Base-by-base conservation (phyloP, 2,329 filamentous ascomycete species). In the Sporothrix dimorphospora region DNA sequence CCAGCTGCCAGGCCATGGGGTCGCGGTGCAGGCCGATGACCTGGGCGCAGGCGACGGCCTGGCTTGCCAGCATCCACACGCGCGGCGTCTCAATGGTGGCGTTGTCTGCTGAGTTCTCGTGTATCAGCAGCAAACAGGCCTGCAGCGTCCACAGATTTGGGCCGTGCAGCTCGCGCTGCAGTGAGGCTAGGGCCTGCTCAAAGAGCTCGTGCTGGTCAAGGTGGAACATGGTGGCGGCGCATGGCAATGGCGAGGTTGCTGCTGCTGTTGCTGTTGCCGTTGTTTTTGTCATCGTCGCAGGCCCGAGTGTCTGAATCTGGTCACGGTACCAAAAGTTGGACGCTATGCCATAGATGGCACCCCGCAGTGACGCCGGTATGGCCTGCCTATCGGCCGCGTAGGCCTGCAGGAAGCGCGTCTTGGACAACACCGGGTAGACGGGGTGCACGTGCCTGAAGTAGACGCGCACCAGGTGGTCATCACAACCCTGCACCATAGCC, bases 381-480 rank as follows among this genome's bases (percentile, higher is more conserved):
- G 77, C 78, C 4, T 79, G 76, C 72, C 80, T 84, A 73, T 82
- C 78, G 11, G 75, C 74, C 19, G 77, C 74, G 69, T 84, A 85
- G 1, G 79, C 78, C 2, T 79, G 77, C 1, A 85, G 78, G 63
- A 85, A 85, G 3, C 83, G 80, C 9, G 78, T 78, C 74, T 85
- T 85, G 40, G 83, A 83, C 24, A 85, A 77, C 19, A 85, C 76
- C 5, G 82, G 83, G 19, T 83, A 79, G 1, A 82, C 79, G 0
- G 83, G 81, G 70, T 85, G 84, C 21, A 86, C 80, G 65, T 84
- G 81, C 63, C 79, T 79, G 74, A 85, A 85, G 76, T 82, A 85
- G 1, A 85, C 77, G 2, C 82, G 80, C 19, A 86, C 78, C 4
- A 86, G 79, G 27, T 79, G 78, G 47, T 81, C 80, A 0, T 81